Evolutionary conservation across 768 basidiomycete genomes (phyloP).

Genomic region (Leucocoprinus birnbaumii): DNA sequence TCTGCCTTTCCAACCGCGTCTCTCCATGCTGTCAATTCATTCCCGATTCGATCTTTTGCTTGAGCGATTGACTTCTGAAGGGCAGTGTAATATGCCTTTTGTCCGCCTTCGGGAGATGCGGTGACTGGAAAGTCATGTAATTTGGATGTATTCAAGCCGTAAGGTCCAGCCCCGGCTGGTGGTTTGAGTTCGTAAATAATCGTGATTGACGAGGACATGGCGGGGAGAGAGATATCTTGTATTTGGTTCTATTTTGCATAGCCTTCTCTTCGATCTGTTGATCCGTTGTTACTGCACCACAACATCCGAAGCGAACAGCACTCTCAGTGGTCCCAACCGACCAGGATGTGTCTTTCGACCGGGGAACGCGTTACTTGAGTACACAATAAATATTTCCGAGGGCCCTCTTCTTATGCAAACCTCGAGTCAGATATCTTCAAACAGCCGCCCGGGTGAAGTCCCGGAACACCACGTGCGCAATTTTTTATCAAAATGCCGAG

Average conservation of each 20-base stretch:
- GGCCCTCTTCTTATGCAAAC: too few species aligned
- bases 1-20: constrained; percentile 70
- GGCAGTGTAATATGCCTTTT: constrained; percentile 45
- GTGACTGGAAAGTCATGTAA: constrained; percentile 18
- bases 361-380: too few species aligned
- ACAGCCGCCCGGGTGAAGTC: background rate
- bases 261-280: constrained; percentile 7
- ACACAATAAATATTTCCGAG: too few species aligned
- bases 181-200: constrained; percentile 43
- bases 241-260: constrained; percentile 20
- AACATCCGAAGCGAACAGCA: too few species aligned
- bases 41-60: constrained; percentile 55
- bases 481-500: background rate
- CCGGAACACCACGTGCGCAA: constrained; percentile 3
- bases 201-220: constrained; percentile 27
- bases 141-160: constrained; percentile 18
- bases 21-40: constrained; percentile 72
- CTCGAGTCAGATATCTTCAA: too few species aligned
- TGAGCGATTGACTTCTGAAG: constrained; percentile 46
- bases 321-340: too few species aligned
- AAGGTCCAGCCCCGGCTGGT: constrained; percentile 26
- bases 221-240: constrained; percentile 12
- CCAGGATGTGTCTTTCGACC: too few species aligned
- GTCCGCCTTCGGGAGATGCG: constrained; percentile 16
- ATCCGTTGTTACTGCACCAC: background rate